Base-by-base conservation (phyloP, 179 eudicot genomes). In the Silene noctiflora region DNA sequence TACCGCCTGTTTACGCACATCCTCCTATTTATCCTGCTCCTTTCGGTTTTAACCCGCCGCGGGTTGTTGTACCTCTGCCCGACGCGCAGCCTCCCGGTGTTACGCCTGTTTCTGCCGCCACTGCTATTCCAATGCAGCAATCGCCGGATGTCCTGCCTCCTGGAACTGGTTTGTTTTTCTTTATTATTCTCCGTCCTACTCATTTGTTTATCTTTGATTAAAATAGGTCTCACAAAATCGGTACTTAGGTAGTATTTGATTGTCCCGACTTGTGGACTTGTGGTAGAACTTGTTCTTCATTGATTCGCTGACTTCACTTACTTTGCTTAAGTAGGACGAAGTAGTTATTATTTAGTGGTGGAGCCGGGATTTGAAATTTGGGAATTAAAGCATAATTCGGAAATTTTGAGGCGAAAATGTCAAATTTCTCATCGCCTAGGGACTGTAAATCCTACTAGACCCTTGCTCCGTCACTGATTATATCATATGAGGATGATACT, bases 41-140 rank as follows among this genome's bases (percentile, higher is more conserved):
- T 71, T 89, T 87, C 79, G 83, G 88, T 75, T 85, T 91, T 85
- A 85, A 88, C 2, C 11, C 46, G 9, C 79, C 83, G 60, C 88
- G 76, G 77, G 89, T 88, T 21, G 78, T 73, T 79, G 84, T 86
- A 77, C 86, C 91, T 16, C 66, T 86, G 62, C 89, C 94, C 44
- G 91, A 87, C 80, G 79, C 92, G 65, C 92, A 87, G 76, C 96
- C 97, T 76, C 96, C 94, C 58, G 98, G 99, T 65, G 87, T 92
- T 65, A 82, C 96, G 60, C 88, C 96, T 61, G 73, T 86, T 14
- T 87, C 81, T 83, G 17, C 55, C 55, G 16, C 55, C 55, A 14
- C 55, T 14, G 2, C 58, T 12, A 16, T 7, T 39, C 58, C 17
- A 79, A 75, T 82, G 60, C 67, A 66, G 68, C 91, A 82, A 59